Conservation (phyloP, 2,329 filamentous ascomycete species). For the Trichoderma atroviride region DNA sequence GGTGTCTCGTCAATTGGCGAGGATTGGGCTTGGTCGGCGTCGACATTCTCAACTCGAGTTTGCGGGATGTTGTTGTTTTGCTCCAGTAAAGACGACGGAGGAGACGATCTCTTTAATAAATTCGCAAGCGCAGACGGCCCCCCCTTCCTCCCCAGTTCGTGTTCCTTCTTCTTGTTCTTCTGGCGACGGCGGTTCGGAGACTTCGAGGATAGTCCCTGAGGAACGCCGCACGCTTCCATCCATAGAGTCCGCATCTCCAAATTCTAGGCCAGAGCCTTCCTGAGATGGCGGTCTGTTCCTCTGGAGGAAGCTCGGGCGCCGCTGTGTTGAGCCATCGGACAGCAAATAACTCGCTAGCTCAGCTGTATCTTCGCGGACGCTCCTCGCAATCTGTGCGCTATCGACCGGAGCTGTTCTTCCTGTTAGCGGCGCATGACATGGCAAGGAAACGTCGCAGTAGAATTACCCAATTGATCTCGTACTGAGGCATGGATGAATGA, state of each 20-base stretch:
- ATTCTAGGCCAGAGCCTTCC: conserved; percentile 34
- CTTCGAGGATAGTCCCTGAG: conserved; percentile 59
- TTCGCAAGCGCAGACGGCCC: conserved; percentile 51
- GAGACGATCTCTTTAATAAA: conserved; percentile 54
- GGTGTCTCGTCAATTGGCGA: conserved; percentile 23
- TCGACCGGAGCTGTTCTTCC: conserved; percentile 57
- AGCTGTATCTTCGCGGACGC: conserved; percentile 82
- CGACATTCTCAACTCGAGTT: neutral
- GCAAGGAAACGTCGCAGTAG: conserved; percentile 30
- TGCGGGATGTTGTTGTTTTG: conserved; percentile 25
- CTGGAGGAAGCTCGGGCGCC: conserved; percentile 52
- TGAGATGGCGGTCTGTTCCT: conserved; percentile 38
- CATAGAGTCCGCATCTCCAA: conserved; percentile 30
- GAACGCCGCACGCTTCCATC: conserved; percentile 39
- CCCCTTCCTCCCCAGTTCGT: conserved; percentile 30
- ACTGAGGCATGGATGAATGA: conserved; percentile 71
- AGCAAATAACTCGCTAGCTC: conserved; percentile 83
- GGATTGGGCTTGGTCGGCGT: neutral
- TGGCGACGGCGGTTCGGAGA: conserved; percentile 52
- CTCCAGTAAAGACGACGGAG: conserved; percentile 44
- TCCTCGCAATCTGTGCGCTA: conserved; percentile 72
- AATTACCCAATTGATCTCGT: conserved; percentile 59
- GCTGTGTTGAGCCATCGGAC: conserved; percentile 58
- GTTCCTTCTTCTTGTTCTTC: conserved; percentile 29
- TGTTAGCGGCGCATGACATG: conserved; percentile 22